Percentiles rank a stretch among this genome's conserved stretches.
Evolutionary conservation across 352 stramenopile species (phyloP).

Genomic region (Elongisporangium senticosum): DNA sequence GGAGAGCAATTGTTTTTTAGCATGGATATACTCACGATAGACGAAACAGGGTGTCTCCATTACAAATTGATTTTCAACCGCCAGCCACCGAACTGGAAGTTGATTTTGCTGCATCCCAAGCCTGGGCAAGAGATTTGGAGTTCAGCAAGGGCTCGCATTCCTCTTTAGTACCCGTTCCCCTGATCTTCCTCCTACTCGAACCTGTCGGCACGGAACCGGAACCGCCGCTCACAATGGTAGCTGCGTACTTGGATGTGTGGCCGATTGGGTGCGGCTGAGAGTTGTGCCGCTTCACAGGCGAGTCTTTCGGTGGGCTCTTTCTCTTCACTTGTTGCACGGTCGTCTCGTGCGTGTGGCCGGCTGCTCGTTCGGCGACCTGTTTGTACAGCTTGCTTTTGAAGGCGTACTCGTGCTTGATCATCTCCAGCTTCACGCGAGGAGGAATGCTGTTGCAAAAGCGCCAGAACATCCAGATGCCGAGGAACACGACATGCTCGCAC

Average conservation of each 20-base stretch:
- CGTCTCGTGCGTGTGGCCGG: not conserved
- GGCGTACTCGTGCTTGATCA: conserved; percentile 58
- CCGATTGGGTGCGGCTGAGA: not conserved
- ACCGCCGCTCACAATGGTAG: conserved; percentile 22
- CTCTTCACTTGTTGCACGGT: not conserved
- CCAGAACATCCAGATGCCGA: conserved; percentile 66
- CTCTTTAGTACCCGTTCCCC: conserved; percentile 23
- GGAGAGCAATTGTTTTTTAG: too few species aligned
- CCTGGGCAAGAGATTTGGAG: conserved; percentile 42
- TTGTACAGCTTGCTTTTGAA: conserved; percentile 77
- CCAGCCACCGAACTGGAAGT: conserved; percentile 4
- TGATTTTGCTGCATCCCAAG: conserved; percentile 29
- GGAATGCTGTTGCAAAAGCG: conserved; percentile 56
- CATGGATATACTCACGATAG: not conserved
- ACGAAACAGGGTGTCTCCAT: not conserved
- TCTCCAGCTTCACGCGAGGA: conserved; percentile 50
- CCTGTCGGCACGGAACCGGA: conserved; percentile 10
- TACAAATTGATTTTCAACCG: not conserved
- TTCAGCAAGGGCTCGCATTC: conserved; percentile 58
- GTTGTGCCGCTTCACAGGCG: not conserved
- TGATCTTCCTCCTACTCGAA: not conserved
- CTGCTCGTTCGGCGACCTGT: conserved; percentile 13
- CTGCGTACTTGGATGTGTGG: conserved; percentile 13
- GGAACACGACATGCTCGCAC: conserved; percentile 54
- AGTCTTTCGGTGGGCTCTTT: not conserved